Base-by-base conservation (phyloP, 257 asterid species). In the Scutellaria minor region DNA sequence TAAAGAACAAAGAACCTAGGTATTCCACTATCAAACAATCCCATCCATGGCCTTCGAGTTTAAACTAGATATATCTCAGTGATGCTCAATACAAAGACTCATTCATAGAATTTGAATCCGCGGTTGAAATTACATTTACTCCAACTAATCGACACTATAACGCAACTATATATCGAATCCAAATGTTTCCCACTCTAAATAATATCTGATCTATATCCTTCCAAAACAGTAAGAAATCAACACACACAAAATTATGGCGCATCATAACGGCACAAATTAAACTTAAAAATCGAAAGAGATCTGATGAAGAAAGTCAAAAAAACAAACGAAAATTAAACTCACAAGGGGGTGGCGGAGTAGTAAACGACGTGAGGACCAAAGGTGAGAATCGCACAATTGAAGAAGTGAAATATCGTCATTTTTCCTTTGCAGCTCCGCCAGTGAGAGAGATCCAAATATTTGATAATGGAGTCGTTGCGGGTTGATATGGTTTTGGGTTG, bases 281-380 rank as follows among this genome's bases (percentile, higher is more conserved):
- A 67, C 3, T 64, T 10, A 10, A 15, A 15, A 41, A 73, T 50
- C 31, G 27, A 53, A 61, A 59, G 24, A 75, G 85, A 87, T 84
- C 85, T 57, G 63, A 48, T 58, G 46, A 53, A 13, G 13, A 75
- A 13, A 18, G 52, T 46, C 18, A 37, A 3, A 44, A 41, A 4
- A 50, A 22, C 3, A 72, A 55, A 56, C 7, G 39, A 53, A 0
- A 9, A 52, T n/a, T 3, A 52, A 64, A 70, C 87, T 77, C 80
- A 92, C 99, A 95, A 70, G 64, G 99, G 99, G 42, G 99, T 95
- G 69, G 99, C 99, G 44, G 99, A 85, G 75, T 95, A 95, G 85
- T 95, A 92, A 70, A 95, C 97, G 70, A 94, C 98, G 87, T 95
- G 99, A 72, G 99, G 98, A 22, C 98, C 99, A 64, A 92, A 95